A percentile compares a stretch with the other conserved stretches of the same genome.
Evolutionary conservation across 257 asterid genomes (phyloP).

Genomic region (Euphrasia confusa): DNA sequence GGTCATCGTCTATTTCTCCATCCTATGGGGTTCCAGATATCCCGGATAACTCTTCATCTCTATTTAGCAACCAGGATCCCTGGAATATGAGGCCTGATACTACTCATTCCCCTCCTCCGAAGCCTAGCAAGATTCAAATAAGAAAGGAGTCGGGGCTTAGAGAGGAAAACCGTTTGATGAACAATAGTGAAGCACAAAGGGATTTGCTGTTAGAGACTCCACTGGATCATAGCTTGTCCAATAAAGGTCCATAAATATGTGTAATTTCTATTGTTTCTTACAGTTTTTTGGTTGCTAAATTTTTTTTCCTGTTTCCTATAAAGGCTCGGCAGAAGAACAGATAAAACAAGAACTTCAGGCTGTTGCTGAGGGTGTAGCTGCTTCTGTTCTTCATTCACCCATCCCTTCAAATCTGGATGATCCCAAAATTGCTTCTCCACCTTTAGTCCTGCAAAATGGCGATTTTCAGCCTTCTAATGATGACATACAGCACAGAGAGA

Average conservation of each 20-base stretch:
- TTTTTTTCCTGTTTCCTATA: constrained; percentile 7
- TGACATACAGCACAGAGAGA: constrained; percentile 43
- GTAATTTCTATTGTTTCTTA: neutral
- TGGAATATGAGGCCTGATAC: constrained; percentile 63
- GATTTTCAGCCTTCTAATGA: constrained; percentile 41
- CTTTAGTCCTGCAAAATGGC: constrained; percentile 36
- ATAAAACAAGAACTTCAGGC: constrained; percentile 91
- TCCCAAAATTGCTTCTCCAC: constrained; percentile 39
- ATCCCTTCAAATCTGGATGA: constrained; percentile 44
- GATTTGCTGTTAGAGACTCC: constrained; percentile 34
- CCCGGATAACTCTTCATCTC: constrained; percentile 54
- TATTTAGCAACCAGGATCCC: constrained; percentile 76
- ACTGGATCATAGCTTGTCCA: constrained; percentile 41
- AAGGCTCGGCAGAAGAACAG: constrained; percentile 75
- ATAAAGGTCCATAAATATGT: constrained; percentile 40
- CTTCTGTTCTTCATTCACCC: constrained; percentile 77
- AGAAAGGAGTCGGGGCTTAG: constrained; percentile 52
- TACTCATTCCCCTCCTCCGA: constrained; percentile 70
- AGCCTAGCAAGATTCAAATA: constrained; percentile 59
- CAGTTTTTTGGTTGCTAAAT: constrained; percentile 21
- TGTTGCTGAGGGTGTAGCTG: constrained; percentile 94
- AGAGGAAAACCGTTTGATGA: neutral
- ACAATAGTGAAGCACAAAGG: neutral
- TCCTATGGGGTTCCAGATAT: constrained; percentile 16
- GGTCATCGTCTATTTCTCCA: neutral